Percentiles rank a stretch among this genome's conserved stretches.
These are phyloP conservation scores for Chondrus crispus DNA, from an alignment of 23 red algal species.

Conservation along the genomic window DNA sequence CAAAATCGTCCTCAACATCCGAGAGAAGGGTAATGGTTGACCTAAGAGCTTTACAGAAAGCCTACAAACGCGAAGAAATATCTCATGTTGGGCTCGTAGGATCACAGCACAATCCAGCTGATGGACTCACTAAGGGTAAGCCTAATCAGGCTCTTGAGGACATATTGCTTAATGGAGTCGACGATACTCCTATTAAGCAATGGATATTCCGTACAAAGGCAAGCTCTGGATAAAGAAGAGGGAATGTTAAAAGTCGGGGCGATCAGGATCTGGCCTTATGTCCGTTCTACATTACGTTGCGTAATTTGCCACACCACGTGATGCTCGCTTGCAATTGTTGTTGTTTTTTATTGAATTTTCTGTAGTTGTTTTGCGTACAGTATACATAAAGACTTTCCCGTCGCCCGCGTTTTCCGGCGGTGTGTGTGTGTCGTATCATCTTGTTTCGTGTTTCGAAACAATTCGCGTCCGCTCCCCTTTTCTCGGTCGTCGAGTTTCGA, in stretches of 20 bases:
- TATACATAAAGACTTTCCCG: no score
- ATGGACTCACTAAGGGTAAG: slow-evolving; percentile 9
- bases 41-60: background rate
- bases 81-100: background rate
- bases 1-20: background rate
- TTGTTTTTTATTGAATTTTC: no score
- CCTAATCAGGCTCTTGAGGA: background rate
- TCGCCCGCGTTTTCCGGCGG: no score
- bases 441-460: no score
- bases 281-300: no score
- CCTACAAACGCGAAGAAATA: background rate
- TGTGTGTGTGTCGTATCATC: no score
- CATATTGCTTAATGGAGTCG: background rate
- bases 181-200: background rate
- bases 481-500: no score
- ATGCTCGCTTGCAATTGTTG: no score
- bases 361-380: no score
- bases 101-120: background rate
- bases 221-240: background rate
- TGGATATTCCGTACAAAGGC: background rate
- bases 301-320: no score
- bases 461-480: no score
- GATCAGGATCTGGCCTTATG: background rate
- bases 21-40: slow-evolving; percentile 19
- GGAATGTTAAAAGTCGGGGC: background rate